Base-by-base conservation (phyloP, 805 yeast genomes). In the Candida xiaguanensis region DNA sequence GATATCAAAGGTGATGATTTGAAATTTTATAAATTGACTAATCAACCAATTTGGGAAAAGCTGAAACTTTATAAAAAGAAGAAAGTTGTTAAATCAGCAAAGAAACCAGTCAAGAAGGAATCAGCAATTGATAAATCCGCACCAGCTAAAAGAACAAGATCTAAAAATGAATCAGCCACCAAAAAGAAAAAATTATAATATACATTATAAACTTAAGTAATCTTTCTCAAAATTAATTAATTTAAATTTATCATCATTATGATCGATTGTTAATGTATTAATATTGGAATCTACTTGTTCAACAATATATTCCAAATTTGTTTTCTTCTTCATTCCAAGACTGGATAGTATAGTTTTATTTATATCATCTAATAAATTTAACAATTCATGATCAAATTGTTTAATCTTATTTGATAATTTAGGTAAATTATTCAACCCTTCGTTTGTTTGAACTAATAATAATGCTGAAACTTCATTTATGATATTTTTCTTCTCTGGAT, bases 151-250 rank as follows among this genome's bases (percentile, higher is more conserved):
- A 18, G 15, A 18, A 11, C n/a, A 31, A 31, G 34, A 31, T 6
- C 22, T 12, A 31, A 18, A 20, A n/a, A n/a, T 14, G n/a, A n/a
- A n/a, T 20, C 24, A 20, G 24, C 24, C 6, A 6, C 16, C 6
- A 7, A 7, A 28, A 28, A 16, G 18, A 28, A 28, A 28, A 12
- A 20, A 14, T 18, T 14, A 14, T 31, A 31, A 12, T 12, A 18
- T 31, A 11, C n/a, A n/a, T n/a, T n/a, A n/a, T 12, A n/a, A 24
- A 24, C 12, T 24, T 31, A 63, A 37, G 45, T 60, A 58, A 48
- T 67, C 72, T 34, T 46, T 53, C 32, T 67, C 68, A 36, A 59
- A 65, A 44, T 66, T 66, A 13, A 65, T 51, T 48, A 68, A 50
- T 46, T 58, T 49, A 46, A 63, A 68, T 30, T 56, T 54, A 24